Conservation (phyloP, 441 rosid species). For the Dalechampia spathulata region DNA sequence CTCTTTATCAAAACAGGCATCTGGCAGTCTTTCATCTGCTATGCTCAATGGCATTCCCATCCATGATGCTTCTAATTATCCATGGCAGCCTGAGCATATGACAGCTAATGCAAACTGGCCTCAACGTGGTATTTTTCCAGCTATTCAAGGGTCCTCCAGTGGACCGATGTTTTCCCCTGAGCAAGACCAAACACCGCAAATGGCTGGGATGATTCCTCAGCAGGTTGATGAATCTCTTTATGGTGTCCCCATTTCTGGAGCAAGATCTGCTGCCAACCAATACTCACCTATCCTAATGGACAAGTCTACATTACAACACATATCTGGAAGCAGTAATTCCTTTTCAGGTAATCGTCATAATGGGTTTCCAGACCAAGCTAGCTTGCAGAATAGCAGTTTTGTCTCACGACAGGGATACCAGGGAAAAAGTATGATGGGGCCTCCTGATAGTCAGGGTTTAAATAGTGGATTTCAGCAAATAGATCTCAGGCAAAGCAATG, state of each 20-base stretch:
- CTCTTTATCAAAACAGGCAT: slow-evolving; percentile 36
- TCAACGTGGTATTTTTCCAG: slow-evolving; percentile 40
- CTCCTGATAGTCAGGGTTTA: slow-evolving; percentile 37
- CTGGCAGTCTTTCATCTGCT: slow-evolving; percentile 33
- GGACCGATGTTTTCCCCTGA: slow-evolving; percentile 52
- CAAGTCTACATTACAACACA: slow-evolving; percentile 35
- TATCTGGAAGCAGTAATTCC: slow-evolving; percentile 41
- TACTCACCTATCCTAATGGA: slow-evolving; percentile 43
- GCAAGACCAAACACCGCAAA: slow-evolving; percentile 40
- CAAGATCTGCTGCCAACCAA: slow-evolving; percentile 37
- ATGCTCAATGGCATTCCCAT: slow-evolving; percentile 57
- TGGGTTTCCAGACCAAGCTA: slow-evolving; percentile 35
- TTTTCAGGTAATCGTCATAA: slow-evolving; percentile 40
- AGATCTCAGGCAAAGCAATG: slow-evolving; percentile 36
- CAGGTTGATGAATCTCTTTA: slow-evolving; percentile 62
- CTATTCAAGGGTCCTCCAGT: slow-evolving; percentile 47
- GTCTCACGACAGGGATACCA: slow-evolving; percentile 42
- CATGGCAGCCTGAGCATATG: slow-evolving; percentile 53
- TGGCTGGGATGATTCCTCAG: slow-evolving; percentile 46
- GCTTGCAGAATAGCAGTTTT: slow-evolving; percentile 35
- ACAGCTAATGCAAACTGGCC: slow-evolving; percentile 53
- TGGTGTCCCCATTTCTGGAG: slow-evolving; percentile 49
- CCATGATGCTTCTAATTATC: slow-evolving; percentile 50
- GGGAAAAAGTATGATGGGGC: slow-evolving; percentile 29
- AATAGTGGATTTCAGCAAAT: slow-evolving; percentile 33